These are phyloP conservation scores for Diphasiastrum complanatum DNA, from an alignment of 83 land plant genomes.

Conservation along the genomic window DNA sequence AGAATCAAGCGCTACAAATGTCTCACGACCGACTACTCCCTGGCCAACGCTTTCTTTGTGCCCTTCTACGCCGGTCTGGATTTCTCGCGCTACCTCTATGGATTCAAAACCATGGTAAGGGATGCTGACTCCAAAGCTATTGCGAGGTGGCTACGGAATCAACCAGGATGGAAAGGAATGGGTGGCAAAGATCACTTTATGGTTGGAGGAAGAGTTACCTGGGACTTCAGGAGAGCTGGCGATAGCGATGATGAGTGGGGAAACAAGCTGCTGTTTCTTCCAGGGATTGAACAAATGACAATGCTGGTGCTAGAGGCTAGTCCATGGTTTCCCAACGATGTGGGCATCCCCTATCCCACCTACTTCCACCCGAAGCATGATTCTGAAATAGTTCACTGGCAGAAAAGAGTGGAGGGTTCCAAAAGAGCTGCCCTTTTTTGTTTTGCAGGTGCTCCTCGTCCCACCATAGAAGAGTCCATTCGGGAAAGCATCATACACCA, in stretches of 20 bases:
- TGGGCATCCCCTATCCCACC: conserved; percentile 12
- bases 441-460: too few relatives aligned
- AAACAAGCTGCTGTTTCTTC: conserved; percentile 26
- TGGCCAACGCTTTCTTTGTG: conserved; percentile 26
- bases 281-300: conserved; percentile 17
- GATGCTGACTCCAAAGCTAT: conserved; percentile 14
- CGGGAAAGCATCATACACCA: too few relatives aligned
- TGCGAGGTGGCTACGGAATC: conserved; percentile 12
- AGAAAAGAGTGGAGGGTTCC: too few relatives aligned
- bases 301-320: conserved; percentile 25
- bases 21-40: conserved; percentile 14
- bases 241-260: conserved; percentile 32
- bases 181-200: conserved; percentile 33
- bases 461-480: too few relatives aligned
- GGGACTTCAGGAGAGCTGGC: conserved; percentile 32
- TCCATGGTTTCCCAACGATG: conserved; percentile 13
- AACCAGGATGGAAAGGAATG: conserved; percentile 18
- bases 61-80: conserved; percentile 40
- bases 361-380: conserved; percentile 21
- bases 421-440: too few relatives aligned
- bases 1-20: conserved; percentile 33
- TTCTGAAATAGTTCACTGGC: too few relatives aligned
- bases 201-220: conserved; percentile 31
- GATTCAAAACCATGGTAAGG: conserved; percentile 11
- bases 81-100: conserved; percentile 20